Base-by-base conservation (phyloP, 371 early-diverging fungal genomes). In the Mortierella sp. region DNA sequence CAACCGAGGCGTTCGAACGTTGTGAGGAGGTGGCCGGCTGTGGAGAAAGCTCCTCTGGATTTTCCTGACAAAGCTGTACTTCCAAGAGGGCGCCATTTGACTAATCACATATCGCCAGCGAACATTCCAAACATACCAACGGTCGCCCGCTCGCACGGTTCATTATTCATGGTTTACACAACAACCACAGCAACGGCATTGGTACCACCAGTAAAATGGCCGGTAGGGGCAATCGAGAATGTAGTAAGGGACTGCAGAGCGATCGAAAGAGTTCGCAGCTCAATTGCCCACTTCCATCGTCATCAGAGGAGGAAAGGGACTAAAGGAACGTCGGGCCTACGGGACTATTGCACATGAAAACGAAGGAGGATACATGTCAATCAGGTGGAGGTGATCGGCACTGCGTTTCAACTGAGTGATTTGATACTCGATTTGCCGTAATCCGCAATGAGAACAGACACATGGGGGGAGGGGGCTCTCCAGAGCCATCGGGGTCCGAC, bases 131-230 rank as follows among this genome's bases (percentile, higher is more conserved):
- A 49, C 27, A 59, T 48, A 6, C 24, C 38, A 62, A 54, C 18
- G 42, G 14, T n/a, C 18, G 34, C 26, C 12, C 18, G 26, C 21
- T 13, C 62, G 62, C 62, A 62, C 62, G 62, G 62, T 62, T 43
- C 62, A 62, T 43, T 26, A 41, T 19, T 46, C 21, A 28, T 30
- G 51, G 58, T 43, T 48, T 16, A 26, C 10, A 49, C 27, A 23
- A 49, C 49, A 54, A 39, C 12, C 27, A 46, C 19, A 18, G 46
- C 46, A 46, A 34, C 10, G 34, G 34, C 34, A 34, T 34, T 34
- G 34, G 34, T 34, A 34, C 4, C 34, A 34, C 34, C 34, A 34
- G 34, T 10, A 4, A 34, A 34, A 34, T 34, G 34, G 10, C 7
- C 34, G 10, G 10, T 10, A 10, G 34, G 10, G 34, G 34, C 10